These are phyloP conservation scores for Thelephora ganbajun DNA, from an alignment of 768 basidiomycete genomes.

Conservation along the genomic window DNA sequence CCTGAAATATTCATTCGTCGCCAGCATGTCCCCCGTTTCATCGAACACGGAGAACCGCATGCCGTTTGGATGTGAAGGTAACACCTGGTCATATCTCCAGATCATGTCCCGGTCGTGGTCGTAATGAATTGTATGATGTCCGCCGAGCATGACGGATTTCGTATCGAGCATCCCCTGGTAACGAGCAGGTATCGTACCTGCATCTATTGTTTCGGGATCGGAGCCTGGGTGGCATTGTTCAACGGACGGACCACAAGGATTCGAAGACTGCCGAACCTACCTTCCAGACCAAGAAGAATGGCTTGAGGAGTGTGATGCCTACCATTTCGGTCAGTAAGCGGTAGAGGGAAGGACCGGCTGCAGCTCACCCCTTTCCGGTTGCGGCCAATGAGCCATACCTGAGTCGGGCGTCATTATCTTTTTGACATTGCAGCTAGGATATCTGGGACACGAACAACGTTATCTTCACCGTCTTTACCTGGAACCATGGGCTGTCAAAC, in stretches of 20 bases:
- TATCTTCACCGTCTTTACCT: conserved; percentile 77
- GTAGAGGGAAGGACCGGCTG: conserved; percentile 3
- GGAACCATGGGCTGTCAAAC: not conserved
- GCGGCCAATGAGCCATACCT: conserved; percentile 91
- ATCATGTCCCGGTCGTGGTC: conserved; percentile 88
- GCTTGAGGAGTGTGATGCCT: conserved; percentile 86
- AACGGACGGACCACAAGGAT: not conserved
- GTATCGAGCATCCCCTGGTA: conserved; percentile 54
- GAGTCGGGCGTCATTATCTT: not conserved
- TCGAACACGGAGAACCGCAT: conserved; percentile 86
- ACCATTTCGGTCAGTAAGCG: conserved; percentile 1
- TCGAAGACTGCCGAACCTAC: conserved; percentile 5
- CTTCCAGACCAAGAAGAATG: conserved; percentile 72
- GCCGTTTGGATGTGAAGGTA: conserved; percentile 83
- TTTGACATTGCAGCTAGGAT: not conserved
- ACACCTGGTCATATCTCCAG: conserved; percentile 83
- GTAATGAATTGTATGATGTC: conserved; percentile 64
- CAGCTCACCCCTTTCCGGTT: conserved; percentile 70
- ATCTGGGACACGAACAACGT: conserved; percentile 40
- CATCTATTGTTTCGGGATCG: conserved; percentile 90
- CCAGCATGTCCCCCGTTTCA: conserved; percentile 70
- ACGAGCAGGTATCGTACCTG: conserved; percentile 66
- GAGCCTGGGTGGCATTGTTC: conserved; percentile 29
- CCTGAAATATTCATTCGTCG: conserved; percentile 92
- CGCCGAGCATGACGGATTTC: conserved; percentile 57